phyloP scores from a whole-genome alignment of 768 basidiomycete species.

The Psilocybe cyanescens region DNA sequence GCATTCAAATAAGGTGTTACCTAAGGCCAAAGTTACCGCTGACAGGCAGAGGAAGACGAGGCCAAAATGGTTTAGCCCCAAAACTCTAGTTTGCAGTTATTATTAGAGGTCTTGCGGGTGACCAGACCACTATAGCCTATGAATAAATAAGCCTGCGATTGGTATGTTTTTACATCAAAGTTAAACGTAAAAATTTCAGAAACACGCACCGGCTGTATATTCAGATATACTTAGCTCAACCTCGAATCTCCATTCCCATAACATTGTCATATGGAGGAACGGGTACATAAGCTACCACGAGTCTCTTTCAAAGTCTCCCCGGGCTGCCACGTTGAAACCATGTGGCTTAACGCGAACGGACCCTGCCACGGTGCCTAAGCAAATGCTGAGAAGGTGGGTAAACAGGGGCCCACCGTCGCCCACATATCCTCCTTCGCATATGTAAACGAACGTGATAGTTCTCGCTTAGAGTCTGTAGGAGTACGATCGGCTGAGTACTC shows the following conservation, averaged over 20 bases:
- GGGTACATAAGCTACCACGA: neutral
- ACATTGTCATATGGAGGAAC: neutral
- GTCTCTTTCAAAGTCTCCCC: neutral
- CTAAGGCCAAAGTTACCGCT: neutral
- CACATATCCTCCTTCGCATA: neutral
- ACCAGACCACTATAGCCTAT: neutral
- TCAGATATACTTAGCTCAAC: neutral
- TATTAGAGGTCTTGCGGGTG: neutral
- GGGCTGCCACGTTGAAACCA: neutral
- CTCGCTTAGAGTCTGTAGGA: too few relatives aligned
- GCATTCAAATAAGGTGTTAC: neutral
- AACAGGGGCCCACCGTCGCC: conserved; percentile 1
- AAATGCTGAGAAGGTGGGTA: neutral
- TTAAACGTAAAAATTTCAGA: neutral
- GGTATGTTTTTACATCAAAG: neutral
- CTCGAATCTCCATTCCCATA: too few relatives aligned
- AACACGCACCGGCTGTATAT: neutral
- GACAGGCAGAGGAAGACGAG: neutral
- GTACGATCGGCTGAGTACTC: too few relatives aligned
- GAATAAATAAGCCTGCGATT: neutral
- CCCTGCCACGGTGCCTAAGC: neutral
- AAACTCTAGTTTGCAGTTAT: neutral
- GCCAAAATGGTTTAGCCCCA: neutral
- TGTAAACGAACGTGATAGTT: too few relatives aligned
- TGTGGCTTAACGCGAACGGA: neutral